phyloP scores from a whole-genome alignment of 306 rosid genomes.

The Notholithocarpus densiflorus region DNA sequence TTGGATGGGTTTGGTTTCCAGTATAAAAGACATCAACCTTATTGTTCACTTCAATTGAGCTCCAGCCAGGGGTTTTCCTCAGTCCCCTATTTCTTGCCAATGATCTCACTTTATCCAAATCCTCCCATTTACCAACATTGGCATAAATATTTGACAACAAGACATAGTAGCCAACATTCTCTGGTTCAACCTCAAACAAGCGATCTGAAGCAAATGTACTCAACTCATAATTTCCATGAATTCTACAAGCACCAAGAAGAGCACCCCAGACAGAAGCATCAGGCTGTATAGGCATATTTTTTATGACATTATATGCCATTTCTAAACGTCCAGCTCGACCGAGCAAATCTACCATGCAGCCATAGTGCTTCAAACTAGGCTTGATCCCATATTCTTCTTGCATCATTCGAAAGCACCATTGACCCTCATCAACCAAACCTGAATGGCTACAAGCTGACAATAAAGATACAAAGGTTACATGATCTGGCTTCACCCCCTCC shows the following conservation, averaged over 20 bases:
- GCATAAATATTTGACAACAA: slow-evolving; percentile 49
- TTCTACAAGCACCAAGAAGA: slow-evolving; percentile 58
- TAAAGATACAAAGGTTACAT: slow-evolving; percentile 39
- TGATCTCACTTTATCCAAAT: slow-evolving; percentile 43
- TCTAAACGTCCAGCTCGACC: slow-evolving; percentile 51
- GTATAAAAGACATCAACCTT: slow-evolving; percentile 48
- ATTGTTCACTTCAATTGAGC: slow-evolving; percentile 49
- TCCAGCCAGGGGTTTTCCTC: slow-evolving; percentile 54
- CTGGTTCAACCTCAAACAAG: slow-evolving; percentile 41
- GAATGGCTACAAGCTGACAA: slow-evolving; percentile 56
- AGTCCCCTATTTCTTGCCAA: slow-evolving; percentile 42
- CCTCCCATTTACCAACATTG: slow-evolving; percentile 45
- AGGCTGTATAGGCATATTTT: slow-evolving; percentile 40
- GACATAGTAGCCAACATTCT: slow-evolving; percentile 49
- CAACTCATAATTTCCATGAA: slow-evolving; percentile 44
- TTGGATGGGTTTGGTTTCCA: slow-evolving; percentile 45
- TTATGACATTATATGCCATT: slow-evolving; percentile 35
- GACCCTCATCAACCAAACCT: slow-evolving; percentile 43
- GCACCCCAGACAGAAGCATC: slow-evolving; percentile 59
- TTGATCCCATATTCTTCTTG: slow-evolving; percentile 38
- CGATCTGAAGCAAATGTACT: slow-evolving; percentile 40
- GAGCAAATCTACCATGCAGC: slow-evolving; percentile 54
- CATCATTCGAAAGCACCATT: slow-evolving; percentile 38
- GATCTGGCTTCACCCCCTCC: slow-evolving; percentile 37
- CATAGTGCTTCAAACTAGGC: slow-evolving; percentile 40